phyloP scores from a whole-genome alignment of 1,284 basidiomycete species.

The Cystobasidiaceae sp. region DNA sequence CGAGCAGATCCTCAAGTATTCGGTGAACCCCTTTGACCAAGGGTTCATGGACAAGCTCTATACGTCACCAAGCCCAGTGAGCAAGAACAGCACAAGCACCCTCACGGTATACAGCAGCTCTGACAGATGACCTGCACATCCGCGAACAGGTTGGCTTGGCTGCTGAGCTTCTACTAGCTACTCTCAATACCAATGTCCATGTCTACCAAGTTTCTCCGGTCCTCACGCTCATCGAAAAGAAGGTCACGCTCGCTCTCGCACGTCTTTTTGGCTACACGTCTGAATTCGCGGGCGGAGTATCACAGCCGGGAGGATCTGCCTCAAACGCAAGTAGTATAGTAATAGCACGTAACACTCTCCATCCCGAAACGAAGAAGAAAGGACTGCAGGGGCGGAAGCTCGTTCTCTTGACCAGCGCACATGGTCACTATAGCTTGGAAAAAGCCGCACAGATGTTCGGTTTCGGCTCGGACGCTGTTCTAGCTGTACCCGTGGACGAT shows the following conservation, averaged over 20 bases:
- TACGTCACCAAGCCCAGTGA: conserved; percentile 46
- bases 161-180: conserved; percentile 47
- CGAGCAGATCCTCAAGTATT: conserved; percentile 36
- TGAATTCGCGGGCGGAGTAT: conserved; percentile 36
- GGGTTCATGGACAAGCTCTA: conserved; percentile 48
- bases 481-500: conserved; percentile 45
- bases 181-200: conserved; percentile 49
- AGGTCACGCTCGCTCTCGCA: conserved; percentile 38
- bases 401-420: conserved; percentile 46
- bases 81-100: not conserved
- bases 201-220: conserved; percentile 49
- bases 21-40: conserved; percentile 43
- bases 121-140: not conserved
- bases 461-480: conserved; percentile 45
- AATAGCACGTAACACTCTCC: conserved; percentile 47
- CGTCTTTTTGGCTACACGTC: conserved; percentile 37
- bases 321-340: conserved; percentile 48
- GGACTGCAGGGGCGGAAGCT: conserved; percentile 43
- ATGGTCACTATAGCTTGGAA: conserved; percentile 48
- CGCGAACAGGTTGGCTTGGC: conserved; percentile 40
- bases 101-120: not conserved
- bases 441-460: conserved; percentile 49
- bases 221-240: conserved; percentile 45
- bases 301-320: conserved; percentile 47
- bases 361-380: conserved; percentile 43